These are phyloP conservation scores for Jamesozyma gamospora DNA, from an alignment of 805 yeast genomes.

Conservation along the genomic window DNA sequence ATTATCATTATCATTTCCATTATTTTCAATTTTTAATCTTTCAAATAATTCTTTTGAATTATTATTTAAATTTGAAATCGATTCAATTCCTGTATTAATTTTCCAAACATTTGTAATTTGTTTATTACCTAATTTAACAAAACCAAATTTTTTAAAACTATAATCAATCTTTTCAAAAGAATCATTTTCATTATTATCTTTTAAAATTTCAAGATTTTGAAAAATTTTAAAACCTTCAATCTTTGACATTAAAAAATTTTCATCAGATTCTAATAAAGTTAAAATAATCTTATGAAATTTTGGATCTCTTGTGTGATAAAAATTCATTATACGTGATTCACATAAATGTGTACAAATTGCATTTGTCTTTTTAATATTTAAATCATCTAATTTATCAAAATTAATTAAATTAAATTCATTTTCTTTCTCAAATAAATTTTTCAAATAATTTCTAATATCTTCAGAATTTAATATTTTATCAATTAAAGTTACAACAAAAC, in stretches of 20 bases:
- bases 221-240: constrained; percentile 20
- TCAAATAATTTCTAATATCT: constrained; percentile 15
- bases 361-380: constrained; percentile 9
- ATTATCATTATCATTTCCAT: constrained; percentile 7
- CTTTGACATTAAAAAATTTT: constrained; percentile 11
- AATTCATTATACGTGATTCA: constrained; percentile 12
- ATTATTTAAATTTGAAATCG: constrained; percentile 15
- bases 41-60: constrained; percentile 19
- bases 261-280: constrained; percentile 10
- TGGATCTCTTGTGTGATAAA: constrained; percentile 20
- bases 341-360: constrained; percentile 10
- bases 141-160: constrained; percentile 24
- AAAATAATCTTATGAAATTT: constrained; percentile 10
- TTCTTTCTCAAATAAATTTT: constrained; percentile 15
- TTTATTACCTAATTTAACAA: constrained; percentile 26
- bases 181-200: neutral
- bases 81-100: constrained; percentile 31
- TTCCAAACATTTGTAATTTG: constrained; percentile 31
- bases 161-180: too few relatives aligned
- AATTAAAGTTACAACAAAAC: constrained; percentile 11
- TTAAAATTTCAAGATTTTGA: constrained; percentile 7
- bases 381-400: constrained; percentile 8
- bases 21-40: constrained; percentile 7
- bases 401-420: constrained; percentile 6
- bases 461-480: constrained; percentile 10